Base-by-base conservation (phyloP, 1,139 yeast species). In the Tardiomyces digboiensis region DNA sequence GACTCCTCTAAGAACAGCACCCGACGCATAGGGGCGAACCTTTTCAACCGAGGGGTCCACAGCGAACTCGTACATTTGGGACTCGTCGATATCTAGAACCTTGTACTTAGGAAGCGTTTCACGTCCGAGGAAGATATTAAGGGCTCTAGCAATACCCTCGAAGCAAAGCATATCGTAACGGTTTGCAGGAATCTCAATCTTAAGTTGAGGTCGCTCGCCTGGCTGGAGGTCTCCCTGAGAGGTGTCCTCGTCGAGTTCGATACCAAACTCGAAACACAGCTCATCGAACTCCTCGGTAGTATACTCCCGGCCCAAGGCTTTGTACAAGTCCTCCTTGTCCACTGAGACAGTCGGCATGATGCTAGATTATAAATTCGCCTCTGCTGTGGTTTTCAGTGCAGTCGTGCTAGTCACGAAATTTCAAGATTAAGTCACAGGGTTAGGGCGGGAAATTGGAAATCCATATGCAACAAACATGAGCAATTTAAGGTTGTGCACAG, bases 161-260 rank as follows among this genome's bases (percentile, higher is more conserved):
- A 88, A 83, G 72, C 98, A 93, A 55, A 93, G 79, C 91, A 93
- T 80, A 64, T 91, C 99, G 61, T 91, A 93, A 70, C 98, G 62
- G 70, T 93, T 93, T 52, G 99, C 99, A 46, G 97, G 97, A 53
- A 93, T 82, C 65, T 93, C 99, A 59, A 93, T 88, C 70, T 93
- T 93, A 58, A 87, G 75, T 67, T 89, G 95, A 19, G 99, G 97
- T 65, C 97, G 86, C 68, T 89, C 97, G 49, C 79, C 82, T 40
- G 41, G 41, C 36, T 39, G 41, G 21, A 26, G 21, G 19, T 54
- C 55, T 39, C 55, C 52, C 49, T 55, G 56, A 29, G 59, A 54
- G 56, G 85, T 79, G 64, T 93, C 98, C 69, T 93, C 98, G 64
- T 93, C 99, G 53, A 93, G 75, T 70, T 93, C 99, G 56, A 93